These are phyloP conservation scores for Solanum etuberosum DNA, from an alignment of 257 asterid species.

Conservation along the genomic window DNA sequence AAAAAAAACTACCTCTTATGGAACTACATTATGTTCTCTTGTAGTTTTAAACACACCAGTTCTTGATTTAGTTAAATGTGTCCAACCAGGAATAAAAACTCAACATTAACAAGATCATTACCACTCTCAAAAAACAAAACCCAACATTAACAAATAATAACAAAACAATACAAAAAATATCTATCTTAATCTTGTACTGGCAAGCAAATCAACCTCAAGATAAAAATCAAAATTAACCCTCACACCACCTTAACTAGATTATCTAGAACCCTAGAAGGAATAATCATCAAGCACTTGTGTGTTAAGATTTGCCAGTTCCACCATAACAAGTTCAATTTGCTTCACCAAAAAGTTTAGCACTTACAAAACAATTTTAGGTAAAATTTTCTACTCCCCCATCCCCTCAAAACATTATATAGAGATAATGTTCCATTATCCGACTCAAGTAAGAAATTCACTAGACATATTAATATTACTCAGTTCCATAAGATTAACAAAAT, in stretches of 20 bases:
- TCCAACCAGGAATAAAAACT: not conserved
- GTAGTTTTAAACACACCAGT: not conserved
- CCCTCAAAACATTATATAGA: not conserved
- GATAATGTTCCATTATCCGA: not conserved
- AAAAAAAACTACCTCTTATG: not conserved
- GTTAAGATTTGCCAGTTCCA: not conserved
- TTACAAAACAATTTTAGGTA: not conserved
- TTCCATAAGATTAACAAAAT: not conserved
- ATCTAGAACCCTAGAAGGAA: not conserved
- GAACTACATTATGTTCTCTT: not conserved
- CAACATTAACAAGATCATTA: not conserved
- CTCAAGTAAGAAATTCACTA: not conserved
- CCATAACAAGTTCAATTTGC: not conserved
- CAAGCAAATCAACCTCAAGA: not conserved
- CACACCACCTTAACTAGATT: not conserved
- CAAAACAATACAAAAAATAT: not conserved
- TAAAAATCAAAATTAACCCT: not conserved
- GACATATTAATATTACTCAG: not conserved
- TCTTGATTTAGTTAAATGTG: not conserved
- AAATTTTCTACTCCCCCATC: not conserved
- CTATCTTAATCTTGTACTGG: not conserved
- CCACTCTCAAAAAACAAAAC: not conserved
- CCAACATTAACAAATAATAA: not conserved
- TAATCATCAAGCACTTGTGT: not conserved
- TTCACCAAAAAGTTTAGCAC: not conserved